phyloP scores from a whole-genome alignment of 1,139 yeast genomes.

The Candida freyschussii region DNA sequence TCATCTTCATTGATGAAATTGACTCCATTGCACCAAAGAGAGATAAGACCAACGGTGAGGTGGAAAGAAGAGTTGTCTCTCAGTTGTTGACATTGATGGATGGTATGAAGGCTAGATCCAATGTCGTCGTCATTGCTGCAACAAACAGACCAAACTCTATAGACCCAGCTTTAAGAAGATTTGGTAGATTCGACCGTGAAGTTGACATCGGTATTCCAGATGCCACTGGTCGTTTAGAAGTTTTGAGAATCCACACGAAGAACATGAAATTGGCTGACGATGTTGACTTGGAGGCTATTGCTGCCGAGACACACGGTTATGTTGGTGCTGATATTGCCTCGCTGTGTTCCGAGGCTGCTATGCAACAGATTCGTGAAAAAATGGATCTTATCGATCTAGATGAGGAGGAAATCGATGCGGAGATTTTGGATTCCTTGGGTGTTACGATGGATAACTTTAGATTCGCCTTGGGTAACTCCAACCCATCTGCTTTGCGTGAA shows the following conservation, averaged over 20 bases:
- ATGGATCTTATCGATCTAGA: slow-evolving; percentile 97
- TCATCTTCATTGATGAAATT: slow-evolving; percentile 96
- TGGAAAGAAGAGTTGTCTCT: slow-evolving; percentile 95
- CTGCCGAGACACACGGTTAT: slow-evolving; percentile 92
- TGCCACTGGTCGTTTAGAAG: slow-evolving; percentile 97
- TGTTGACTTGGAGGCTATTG: slow-evolving; percentile 91
- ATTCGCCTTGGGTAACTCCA: slow-evolving; percentile 95
- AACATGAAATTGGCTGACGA: slow-evolving; percentile 96
- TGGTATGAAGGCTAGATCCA: slow-evolving; percentile 99
- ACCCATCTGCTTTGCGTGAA: slow-evolving; percentile 98
- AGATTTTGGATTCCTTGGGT: slow-evolving; percentile 91
- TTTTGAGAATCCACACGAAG: slow-evolving; percentile 88
- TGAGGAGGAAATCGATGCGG: slow-evolving; percentile 97
- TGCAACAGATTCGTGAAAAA: slow-evolving; percentile 98
- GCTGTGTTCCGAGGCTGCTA: slow-evolving; percentile 97
- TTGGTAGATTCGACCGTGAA: slow-evolving; percentile 98
- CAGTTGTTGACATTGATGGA: slow-evolving; percentile 97
- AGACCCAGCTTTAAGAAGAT: slow-evolving; percentile 97
- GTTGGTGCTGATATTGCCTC: slow-evolving; percentile 96
- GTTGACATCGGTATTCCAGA: slow-evolving; percentile 99
- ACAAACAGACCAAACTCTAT: slow-evolving; percentile 98
- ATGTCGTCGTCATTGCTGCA: slow-evolving; percentile 91
- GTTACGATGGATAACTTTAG: slow-evolving; percentile 99
- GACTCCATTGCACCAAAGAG: slow-evolving; percentile 99
- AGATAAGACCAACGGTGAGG: slow-evolving; percentile 99